Evolutionary conservation across 139 green algal genomes (phyloP), one percentile per base, ranked within the genome.

Genomic region (Chlorella sp.): DNA sequence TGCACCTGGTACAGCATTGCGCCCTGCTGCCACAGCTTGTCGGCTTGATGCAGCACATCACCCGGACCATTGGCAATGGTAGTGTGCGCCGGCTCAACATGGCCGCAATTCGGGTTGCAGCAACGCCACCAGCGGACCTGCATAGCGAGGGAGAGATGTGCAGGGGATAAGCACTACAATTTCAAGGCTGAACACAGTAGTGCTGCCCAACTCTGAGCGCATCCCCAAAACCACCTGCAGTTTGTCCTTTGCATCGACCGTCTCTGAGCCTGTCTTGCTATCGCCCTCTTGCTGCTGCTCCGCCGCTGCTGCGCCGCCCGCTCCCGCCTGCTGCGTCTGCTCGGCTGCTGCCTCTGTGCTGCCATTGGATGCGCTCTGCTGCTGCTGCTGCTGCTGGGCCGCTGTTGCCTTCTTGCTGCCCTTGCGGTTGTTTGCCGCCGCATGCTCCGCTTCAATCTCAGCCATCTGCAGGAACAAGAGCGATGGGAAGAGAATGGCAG

Each of bases 71-170:
- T 63, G 47, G 55, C 74, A 47, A 57, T 18, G 30, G 73, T 63
- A 34, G 64, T 85, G 74, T 85, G 74, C 4, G 79, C 68, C 18
- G 51, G 68, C 60, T 82, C 67, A 25, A 86, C 67, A 26, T 55
- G 36, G 26, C 69, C 85, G 80, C 79, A 86, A 21, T 63, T 62
- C 38, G 80, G 71, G 51, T 60, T 60, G 51, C 51, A 60, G 63
- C 85, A 89, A 17, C 69, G 39, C 85, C 85, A 88, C 44, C 79
- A 88, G 32, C 28, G 23, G 13, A 81, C 60, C 20, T 26, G 30
- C 60, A 9, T 38, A 26, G 34, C 26, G 2, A n/a, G 30, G 21
- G 13, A 21, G 16, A 7, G 12, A 13, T 12, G 26, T 28, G 60
- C 7, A n/a, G n/a, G n/a, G n/a, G n/a, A n/a, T n/a, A n/a, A n/a